These are phyloP conservation scores for Saccharomyces hybrid DNA, from an alignment of 1,139 yeast species.

Conservation along the genomic window DNA sequence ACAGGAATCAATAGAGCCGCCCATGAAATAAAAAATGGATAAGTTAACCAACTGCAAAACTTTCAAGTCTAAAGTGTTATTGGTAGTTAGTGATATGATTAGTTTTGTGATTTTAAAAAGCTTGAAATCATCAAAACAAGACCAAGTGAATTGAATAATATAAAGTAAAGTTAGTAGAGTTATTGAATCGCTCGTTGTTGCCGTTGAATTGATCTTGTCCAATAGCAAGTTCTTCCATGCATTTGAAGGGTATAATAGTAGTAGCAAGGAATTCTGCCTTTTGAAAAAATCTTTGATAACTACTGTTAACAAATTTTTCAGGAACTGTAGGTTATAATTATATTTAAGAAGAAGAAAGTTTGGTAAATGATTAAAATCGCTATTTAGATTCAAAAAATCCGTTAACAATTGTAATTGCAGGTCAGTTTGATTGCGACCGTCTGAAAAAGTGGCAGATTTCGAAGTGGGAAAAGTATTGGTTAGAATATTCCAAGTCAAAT, in stretches of 20 bases:
- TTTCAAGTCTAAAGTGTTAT: slow-evolving; percentile 8
- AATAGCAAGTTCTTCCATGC: slow-evolving; percentile 12
- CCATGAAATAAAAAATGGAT: slow-evolving; percentile 27
- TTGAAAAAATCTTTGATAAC: slow-evolving; percentile 18
- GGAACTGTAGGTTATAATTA: slow-evolving; percentile 12
- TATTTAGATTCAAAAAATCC: slow-evolving; percentile 8
- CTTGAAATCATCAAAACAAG: slow-evolving; percentile 23
- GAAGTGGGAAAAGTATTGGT: slow-evolving; percentile 3
- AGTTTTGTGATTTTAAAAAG: slow-evolving; percentile 24
- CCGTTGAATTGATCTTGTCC: slow-evolving; percentile 4
- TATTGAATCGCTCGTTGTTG: slow-evolving; percentile 9
- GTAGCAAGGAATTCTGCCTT: slow-evolving; percentile 23
- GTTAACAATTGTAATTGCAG: background rate
- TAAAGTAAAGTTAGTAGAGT: slow-evolving; percentile 18
- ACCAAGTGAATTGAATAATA: slow-evolving; percentile 28
- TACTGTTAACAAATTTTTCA: slow-evolving; percentile 11
- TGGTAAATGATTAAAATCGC: slow-evolving; percentile 17
- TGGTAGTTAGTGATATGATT: slow-evolving; percentile 14
- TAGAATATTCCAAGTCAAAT: slow-evolving; percentile 22
- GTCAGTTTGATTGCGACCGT: background rate
- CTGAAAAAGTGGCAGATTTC: background rate
- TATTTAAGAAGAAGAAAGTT: slow-evolving; percentile 18
- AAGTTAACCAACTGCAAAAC: slow-evolving; percentile 21
- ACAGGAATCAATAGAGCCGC: slow-evolving; percentile 4
- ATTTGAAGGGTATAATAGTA: slow-evolving; percentile 21